phyloP scores from a whole-genome alignment of 495 filamentous ascomycete species.

The Thermochaetoides thermophila region DNA sequence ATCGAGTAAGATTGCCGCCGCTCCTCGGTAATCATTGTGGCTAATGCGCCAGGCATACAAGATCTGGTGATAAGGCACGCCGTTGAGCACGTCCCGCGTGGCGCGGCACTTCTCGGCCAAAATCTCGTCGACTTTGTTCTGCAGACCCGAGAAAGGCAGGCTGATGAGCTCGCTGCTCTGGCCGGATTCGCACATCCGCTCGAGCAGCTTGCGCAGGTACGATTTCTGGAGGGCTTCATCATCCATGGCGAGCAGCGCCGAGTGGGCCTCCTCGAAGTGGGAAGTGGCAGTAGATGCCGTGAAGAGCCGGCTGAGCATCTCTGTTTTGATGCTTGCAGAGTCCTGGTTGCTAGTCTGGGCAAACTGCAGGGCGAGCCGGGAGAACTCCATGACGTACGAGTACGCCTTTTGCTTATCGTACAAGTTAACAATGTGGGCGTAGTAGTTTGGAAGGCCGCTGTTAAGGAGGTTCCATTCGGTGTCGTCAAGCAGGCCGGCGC shows the following conservation, averaged over 20 bases:
- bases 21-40: constrained; percentile 75
- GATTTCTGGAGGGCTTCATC: constrained; percentile 51
- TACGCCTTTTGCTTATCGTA: constrained; percentile 64
- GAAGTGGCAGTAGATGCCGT: constrained; percentile 59
- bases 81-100: constrained; percentile 40
- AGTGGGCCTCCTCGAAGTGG: constrained; percentile 69
- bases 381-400: constrained; percentile 72
- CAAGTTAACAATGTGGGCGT: constrained; percentile 67
- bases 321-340: constrained; percentile 30
- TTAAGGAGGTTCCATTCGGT: constrained; percentile 58
- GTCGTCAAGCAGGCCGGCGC: constrained; percentile 51
- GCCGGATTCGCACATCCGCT: constrained; percentile 51
- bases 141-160: constrained; percentile 63
- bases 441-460: constrained; percentile 68
- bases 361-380: constrained; percentile 61
- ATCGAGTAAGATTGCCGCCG: constrained; percentile 60
- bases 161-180: constrained; percentile 53
- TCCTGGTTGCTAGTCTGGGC: constrained; percentile 22
- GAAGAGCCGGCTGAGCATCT: constrained; percentile 74
- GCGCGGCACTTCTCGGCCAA: constrained; percentile 48
- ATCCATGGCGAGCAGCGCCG: constrained; percentile 55
- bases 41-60: constrained; percentile 80
- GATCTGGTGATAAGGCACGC: constrained; percentile 60
- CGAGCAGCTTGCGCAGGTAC: constrained; percentile 49
- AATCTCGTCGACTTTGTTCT: constrained; percentile 61